phyloP scores from a whole-genome alignment of 768 basidiomycete genomes.

The Tricholoma furcatifolium region DNA sequence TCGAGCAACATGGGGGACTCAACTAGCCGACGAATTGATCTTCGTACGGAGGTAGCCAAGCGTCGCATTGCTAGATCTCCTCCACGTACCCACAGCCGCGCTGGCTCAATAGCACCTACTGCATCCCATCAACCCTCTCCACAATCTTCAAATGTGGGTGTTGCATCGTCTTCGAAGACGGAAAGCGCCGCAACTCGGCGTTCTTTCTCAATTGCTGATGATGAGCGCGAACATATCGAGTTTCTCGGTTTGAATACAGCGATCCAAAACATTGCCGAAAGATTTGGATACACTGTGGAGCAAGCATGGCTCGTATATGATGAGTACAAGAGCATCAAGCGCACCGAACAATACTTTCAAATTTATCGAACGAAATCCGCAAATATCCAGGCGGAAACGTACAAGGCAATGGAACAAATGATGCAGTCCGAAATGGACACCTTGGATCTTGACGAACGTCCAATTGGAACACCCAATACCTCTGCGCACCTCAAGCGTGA shows the following conservation, averaged over 20 bases:
- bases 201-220: slow-evolving; percentile 16
- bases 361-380: slow-evolving; percentile 32
- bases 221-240: slow-evolving; percentile 18
- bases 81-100: not conserved
- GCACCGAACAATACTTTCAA: slow-evolving; percentile 36
- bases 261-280: slow-evolving; percentile 39
- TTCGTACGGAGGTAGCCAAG: slow-evolving; percentile 14
- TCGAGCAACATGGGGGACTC: not conserved
- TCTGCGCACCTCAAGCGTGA: not conserved
- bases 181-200: not conserved
- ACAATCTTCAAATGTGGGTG: not conserved
- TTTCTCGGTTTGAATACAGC: slow-evolving; percentile 22
- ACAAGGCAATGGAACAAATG: slow-evolving; percentile 5
- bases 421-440: slow-evolving; percentile 15
- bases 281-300: slow-evolving; percentile 41
- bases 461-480: not conserved
- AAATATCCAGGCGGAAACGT: slow-evolving; percentile 24
- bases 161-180: not conserved
- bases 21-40: slow-evolving; percentile 14
- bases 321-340: slow-evolving; percentile 29
- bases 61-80: slow-evolving; percentile 9
- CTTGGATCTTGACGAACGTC: not conserved
- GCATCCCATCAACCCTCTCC: slow-evolving; percentile 1
- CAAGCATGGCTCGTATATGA: slow-evolving; percentile 40
- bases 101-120: slow-evolving; percentile 1